Conservation (phyloP, 805 yeast species). For the Candida hungchunana region DNA sequence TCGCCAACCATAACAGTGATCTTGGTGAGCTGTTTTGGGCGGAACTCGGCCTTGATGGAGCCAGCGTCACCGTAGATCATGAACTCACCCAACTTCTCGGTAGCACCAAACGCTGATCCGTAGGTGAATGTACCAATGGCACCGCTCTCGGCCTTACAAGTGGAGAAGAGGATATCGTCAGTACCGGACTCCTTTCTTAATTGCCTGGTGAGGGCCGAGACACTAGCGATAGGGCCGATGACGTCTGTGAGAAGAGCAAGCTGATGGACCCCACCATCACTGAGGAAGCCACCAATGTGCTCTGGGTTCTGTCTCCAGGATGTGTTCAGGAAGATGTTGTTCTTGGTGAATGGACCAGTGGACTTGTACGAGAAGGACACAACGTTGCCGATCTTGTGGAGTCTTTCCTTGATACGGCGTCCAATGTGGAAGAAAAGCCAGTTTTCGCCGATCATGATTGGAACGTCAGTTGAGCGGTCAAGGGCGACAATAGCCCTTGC, state of each 20-base stretch:
- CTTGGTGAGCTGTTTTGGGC: constrained; percentile 35
- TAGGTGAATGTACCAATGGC: constrained; percentile 40
- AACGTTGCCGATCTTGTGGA: constrained; percentile 68
- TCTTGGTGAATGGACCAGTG: constrained; percentile 65
- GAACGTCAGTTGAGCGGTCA: constrained; percentile 55
- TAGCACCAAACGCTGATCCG: constrained; percentile 59
- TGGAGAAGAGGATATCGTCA: constrained; percentile 75
- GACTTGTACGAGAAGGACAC: constrained; percentile 68
- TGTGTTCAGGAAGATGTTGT: constrained; percentile 62
- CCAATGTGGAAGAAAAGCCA: constrained; percentile 74
- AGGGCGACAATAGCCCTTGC: constrained; percentile 76
- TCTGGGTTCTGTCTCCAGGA: constrained; percentile 87
- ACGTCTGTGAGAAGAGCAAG: constrained; percentile 80
- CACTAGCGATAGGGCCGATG: constrained; percentile 66
- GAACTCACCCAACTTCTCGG: constrained; percentile 62
- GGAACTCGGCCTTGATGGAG: constrained; percentile 61
- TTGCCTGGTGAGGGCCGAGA: constrained; percentile 76
- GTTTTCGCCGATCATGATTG: constrained; percentile 79
- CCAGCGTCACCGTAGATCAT: constrained; percentile 79
- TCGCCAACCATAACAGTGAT: constrained; percentile 32
- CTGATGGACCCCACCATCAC: constrained; percentile 97
- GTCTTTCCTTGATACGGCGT: constrained; percentile 45
- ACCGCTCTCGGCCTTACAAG: constrained; percentile 77
- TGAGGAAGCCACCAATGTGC: constrained; percentile 87
- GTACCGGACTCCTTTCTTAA: constrained; percentile 73